Conservation (phyloP, 371 early-diverging fungal genomes). For the Smittium culicis region DNA sequence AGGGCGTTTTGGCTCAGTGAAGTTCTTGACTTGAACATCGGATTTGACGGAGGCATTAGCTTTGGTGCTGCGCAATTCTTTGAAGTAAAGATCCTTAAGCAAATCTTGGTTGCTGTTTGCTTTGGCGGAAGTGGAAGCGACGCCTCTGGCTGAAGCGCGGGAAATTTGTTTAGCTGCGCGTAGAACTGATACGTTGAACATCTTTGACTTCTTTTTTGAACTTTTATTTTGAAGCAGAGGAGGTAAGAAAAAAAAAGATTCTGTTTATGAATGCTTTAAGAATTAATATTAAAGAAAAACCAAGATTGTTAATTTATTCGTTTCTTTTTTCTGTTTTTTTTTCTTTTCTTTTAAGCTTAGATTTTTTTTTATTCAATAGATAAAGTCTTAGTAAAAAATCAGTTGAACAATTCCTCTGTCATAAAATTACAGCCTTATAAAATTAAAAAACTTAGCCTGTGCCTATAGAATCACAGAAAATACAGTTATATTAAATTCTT, state of each 20-base stretch:
- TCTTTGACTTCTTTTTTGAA: neutral
- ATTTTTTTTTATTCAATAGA: too few relatives aligned
- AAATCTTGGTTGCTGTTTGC: neutral
- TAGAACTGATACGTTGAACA: neutral
- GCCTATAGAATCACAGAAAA: too few relatives aligned
- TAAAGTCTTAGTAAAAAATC: too few relatives aligned
- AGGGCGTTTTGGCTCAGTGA: conserved; percentile 4
- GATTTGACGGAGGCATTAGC: conserved; percentile 2
- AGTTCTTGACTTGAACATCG: neutral
- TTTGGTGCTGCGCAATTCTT: conserved; percentile 6
- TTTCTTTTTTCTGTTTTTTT: too few relatives aligned
- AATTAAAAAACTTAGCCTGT: too few relatives aligned
- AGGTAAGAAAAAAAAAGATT: neutral
- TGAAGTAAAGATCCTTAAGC: neutral
- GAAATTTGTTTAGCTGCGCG: neutral
- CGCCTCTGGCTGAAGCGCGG: neutral
- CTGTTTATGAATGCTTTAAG: neutral
- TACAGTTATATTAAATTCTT: too few relatives aligned
- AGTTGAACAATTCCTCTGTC: too few relatives aligned
- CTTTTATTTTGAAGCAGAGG: neutral
- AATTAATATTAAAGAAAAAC: neutral
- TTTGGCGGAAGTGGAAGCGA: neutral
- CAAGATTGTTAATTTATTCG: too few relatives aligned
- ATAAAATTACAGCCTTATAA: too few relatives aligned
- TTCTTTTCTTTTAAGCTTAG: too few relatives aligned